These are phyloP conservation scores for Kluyveromyces nonfermentans DNA, from an alignment of 805 yeast species.

Conservation along the genomic window DNA sequence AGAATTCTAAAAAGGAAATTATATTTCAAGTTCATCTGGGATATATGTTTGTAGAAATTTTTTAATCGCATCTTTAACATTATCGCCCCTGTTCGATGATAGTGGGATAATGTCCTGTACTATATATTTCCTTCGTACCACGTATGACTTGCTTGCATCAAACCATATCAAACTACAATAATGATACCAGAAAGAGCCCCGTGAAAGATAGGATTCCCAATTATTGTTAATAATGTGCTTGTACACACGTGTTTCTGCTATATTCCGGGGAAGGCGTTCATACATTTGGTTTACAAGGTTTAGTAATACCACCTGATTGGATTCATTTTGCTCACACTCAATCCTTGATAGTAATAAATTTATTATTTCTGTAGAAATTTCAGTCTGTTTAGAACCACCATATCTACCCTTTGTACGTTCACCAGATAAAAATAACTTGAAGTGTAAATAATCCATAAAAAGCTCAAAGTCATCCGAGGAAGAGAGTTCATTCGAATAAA, in stretches of 20 bases:
- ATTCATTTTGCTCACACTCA: slow-evolving; percentile 8
- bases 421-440: slow-evolving; percentile 13
- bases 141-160: slow-evolving; percentile 17
- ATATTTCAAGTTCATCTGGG: slow-evolving; percentile 21
- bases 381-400: slow-evolving; percentile 1
- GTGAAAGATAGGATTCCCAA: slow-evolving; percentile 14
- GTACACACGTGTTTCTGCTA: slow-evolving; percentile 18
- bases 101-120: slow-evolving; percentile 14
- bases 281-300: slow-evolving; percentile 18
- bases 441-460: slow-evolving; percentile 27
- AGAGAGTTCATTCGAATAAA: slow-evolving; percentile 13
- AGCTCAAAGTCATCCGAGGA: slow-evolving; percentile 20
- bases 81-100: slow-evolving; percentile 8
- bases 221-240: slow-evolving; percentile 12
- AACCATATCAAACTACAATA: slow-evolving; percentile 22
- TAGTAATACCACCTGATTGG: slow-evolving; percentile 15
- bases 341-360: slow-evolving; percentile 15
- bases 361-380: slow-evolving; percentile 4
- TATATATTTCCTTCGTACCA: slow-evolving; percentile 19
- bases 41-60: slow-evolving; percentile 19
- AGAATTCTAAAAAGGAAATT: slow-evolving; percentile 8
- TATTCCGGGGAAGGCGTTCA: slow-evolving; percentile 13
- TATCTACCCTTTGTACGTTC: slow-evolving; percentile 12
- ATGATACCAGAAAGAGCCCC: slow-evolving; percentile 21
- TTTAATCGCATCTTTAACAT: slow-evolving; percentile 1